These are phyloP conservation scores for Jatropha podagrica DNA, from an alignment of 441 rosid genomes.

Conservation along the genomic window DNA sequence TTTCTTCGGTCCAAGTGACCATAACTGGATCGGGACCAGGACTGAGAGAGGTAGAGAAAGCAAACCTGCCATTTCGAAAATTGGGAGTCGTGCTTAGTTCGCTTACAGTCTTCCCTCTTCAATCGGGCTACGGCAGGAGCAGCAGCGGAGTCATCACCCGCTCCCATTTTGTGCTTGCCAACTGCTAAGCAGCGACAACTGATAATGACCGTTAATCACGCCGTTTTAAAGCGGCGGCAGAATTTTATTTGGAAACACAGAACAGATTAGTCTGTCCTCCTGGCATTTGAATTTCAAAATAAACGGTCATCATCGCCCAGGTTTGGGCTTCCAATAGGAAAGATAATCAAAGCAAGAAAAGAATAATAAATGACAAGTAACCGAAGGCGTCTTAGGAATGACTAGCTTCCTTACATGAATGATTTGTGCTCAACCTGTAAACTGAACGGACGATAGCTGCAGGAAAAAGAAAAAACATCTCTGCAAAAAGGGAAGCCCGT, in stretches of 20 bases:
- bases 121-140: slow-evolving; percentile 27
- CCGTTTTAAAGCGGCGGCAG: not conserved
- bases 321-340: not conserved
- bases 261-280: too few species aligned
- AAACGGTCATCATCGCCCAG: not conserved
- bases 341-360: too few species aligned
- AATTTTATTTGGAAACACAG: not conserved
- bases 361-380: too few species aligned
- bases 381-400: too few species aligned
- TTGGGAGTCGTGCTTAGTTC: slow-evolving; percentile 68
- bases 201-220: not conserved
- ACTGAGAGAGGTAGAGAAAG: not conserved
- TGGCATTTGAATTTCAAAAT: not conserved
- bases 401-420: too few species aligned
- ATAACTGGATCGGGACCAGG: not conserved
- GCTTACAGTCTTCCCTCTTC: slow-evolving; percentile 65
- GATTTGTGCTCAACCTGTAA: too few species aligned
- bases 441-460: too few species aligned
- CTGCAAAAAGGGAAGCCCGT: too few species aligned
- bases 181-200: too few species aligned
- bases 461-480: too few species aligned
- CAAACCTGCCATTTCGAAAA: slow-evolving; percentile 80
- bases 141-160: slow-evolving; percentile 16
- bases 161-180: slow-evolving; percentile 18
- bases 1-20: not conserved